Evolutionary conservation across 495 filamentous ascomycete genomes (phyloP), one percentile per base, ranked within the genome.

Genomic region (Lasiosphaeris hirsuta): DNA sequence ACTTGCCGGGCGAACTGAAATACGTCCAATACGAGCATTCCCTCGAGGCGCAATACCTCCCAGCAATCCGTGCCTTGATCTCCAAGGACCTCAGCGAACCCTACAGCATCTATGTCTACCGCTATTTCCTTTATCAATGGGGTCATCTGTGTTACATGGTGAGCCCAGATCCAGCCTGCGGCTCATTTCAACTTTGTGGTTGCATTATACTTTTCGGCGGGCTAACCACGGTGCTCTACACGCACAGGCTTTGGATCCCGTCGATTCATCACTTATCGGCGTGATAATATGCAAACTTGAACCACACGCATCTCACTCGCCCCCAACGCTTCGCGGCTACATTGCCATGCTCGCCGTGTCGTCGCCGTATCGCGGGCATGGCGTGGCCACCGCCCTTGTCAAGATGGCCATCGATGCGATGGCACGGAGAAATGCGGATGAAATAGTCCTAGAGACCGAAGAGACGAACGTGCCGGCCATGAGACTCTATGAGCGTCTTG

Each of bases 121-220:
- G 95, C 30, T 99, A 97, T 76, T 99, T 99, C 67, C 78, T 99
- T 14, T 97, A 94, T 69, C 90, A 97, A 84, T 99, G 95, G 95
- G 90, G 89, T 15, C 86, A 97, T 62, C 77, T 99, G 17, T 97
- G 95, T 66, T 97, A 89, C 69, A 90, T 98, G 81, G 89, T 90
- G 73, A 57, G 67, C 53, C 15, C 17, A 30, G 35, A 30, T 30
- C 23, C 23, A 30, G 23, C 23, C 23, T 30, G 23, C 23, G 5
- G 5, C 23, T 5, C 23, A 30, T 30, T 30, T 30, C 23, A 30
- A 5, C 23, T 30, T 30, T 56, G 5, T n/a, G 3, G 11, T 35
- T 11, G n/a, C 34, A 7, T 23, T 10, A 15, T 37, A 17, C 4
- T 43, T 43, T 34, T 42, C 37, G 19, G 17, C 61, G 56, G 50